A percentile compares a stretch with the other conserved stretches of the same genome.
phyloP scores from a whole-genome alignment of 257 asterid genomes.

The Osmanthus fragrans region DNA sequence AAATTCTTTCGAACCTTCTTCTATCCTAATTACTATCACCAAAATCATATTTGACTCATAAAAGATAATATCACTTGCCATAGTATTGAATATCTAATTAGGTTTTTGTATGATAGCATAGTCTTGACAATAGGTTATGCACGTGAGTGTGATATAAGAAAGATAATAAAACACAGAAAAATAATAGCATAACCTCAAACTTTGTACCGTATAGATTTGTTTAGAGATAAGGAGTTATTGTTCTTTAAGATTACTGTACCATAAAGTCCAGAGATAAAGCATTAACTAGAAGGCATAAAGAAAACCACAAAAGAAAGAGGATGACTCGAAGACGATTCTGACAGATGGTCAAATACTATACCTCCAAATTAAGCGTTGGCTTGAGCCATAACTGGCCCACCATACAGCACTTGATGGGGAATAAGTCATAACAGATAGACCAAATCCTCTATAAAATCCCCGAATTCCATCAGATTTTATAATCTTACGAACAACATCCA shows the following conservation, averaged over 20 bases:
- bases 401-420: constrained; percentile 99
- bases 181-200: background rate
- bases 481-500: constrained; percentile 88
- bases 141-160: background rate
- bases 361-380: constrained; percentile 97
- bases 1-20: background rate
- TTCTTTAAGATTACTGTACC: background rate
- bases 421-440: constrained; percentile 88
- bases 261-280: constrained; percentile 10
- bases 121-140: background rate
- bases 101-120: background rate
- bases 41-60: background rate
- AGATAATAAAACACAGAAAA: background rate
- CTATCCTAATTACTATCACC: constrained; percentile 12
- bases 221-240: background rate
- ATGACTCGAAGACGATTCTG: background rate
- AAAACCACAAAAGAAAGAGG: constrained; percentile 14
- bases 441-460: constrained; percentile 93
- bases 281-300: constrained; percentile 6
- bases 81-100: background rate
- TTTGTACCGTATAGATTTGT: background rate
- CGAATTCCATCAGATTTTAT: constrained; percentile 84
- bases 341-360: constrained; percentile 19
- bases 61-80: background rate
- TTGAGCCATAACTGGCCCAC: constrained; percentile 99